Evolutionary conservation across 805 yeast species (phyloP).

Genomic region (Yarrowia hollandica): DNA sequence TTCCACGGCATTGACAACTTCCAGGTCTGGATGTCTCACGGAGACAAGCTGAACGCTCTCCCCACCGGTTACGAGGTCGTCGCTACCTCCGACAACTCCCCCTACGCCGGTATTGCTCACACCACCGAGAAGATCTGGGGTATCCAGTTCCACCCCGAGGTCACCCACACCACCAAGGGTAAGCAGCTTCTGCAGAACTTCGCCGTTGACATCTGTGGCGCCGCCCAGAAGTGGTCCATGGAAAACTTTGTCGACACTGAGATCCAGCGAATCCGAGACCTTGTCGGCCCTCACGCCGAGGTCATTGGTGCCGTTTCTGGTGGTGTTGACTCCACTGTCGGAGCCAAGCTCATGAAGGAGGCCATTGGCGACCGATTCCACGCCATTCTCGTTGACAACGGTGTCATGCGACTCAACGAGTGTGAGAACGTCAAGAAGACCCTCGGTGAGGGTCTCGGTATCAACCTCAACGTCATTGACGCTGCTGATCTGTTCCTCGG

Average conservation of each 20-base stretch:
- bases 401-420: slow-evolving; percentile 94
- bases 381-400: slow-evolving; percentile 96
- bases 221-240: slow-evolving; percentile 94
- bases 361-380: slow-evolving; percentile 99
- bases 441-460: slow-evolving; percentile 88
- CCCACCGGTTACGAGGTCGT: slow-evolving; percentile 87
- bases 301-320: slow-evolving; percentile 99
- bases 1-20: slow-evolving; percentile 90
- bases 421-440: slow-evolving; percentile 86
- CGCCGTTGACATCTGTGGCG: slow-evolving; percentile 87
- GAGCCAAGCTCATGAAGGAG: slow-evolving; percentile 95
- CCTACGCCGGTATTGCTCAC: slow-evolving; percentile 89
- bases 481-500: slow-evolving; percentile 87
- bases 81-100: slow-evolving; percentile 92
- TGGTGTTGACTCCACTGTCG: slow-evolving; percentile 99
- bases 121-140: slow-evolving; percentile 76
- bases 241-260: slow-evolving; percentile 96
- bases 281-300: slow-evolving; percentile 97
- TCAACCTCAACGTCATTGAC: slow-evolving; percentile 90
- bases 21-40: slow-evolving; percentile 99
- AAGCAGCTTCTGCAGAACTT: slow-evolving; percentile 84
- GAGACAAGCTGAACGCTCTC: slow-evolving; percentile 88
- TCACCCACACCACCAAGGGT: slow-evolving; percentile 92
- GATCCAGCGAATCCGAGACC: slow-evolving; percentile 82
- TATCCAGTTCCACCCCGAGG: slow-evolving; percentile 99